Evolutionary conservation across 768 basidiomycete species (phyloP), one percentile per base, ranked within the genome.

Genomic region (Termitomyces sp.): DNA sequence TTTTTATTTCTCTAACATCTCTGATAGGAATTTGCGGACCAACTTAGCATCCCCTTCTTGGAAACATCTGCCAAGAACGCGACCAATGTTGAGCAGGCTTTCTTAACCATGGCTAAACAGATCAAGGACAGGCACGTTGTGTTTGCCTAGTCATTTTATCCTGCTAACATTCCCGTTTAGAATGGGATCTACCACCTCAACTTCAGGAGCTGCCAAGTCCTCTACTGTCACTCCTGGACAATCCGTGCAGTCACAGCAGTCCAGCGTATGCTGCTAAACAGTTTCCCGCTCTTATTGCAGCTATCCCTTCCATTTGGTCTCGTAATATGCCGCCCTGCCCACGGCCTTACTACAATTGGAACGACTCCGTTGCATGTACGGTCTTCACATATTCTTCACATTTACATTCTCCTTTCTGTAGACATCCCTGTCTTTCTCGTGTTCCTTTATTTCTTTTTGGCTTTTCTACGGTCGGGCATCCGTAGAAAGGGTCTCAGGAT

Each of bases 41-140:
- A 98, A 73, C 82, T 98, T 66, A 83, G 82, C 63, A 89, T 99
- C 68, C 89, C 94, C 51, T 98, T 97, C 88, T 79, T 99, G 72
- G 97, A 99, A 81, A 99, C 97, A 12, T 94, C 92, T n/a, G 97
- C 97, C 40, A 98, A 98, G 91, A 94, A 92, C 69, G 94, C 96
- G 57, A 96, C 95, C 63, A 97, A 97, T 68, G 97, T 99, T 62
- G 97, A 99, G 75, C 94, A 99, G 76, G 96, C 97, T 5, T 99
- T 99, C 86, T 88, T 98, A 82, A 96, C 95, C 36, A 93, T 99
- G 86, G 96, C 97, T 4, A 92, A 96, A 81, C 92, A 94, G 77
- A 94, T 94, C 73, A 94, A 94, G 74, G 92, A 94, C 74, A 86
- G 92, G 92, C 90, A 69, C 37, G 84, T 50, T 14, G 64, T 20